Evolutionary conservation across 2,329 filamentous ascomycete genomes (phyloP).

Genomic region (Neonectria magnoliae): DNA sequence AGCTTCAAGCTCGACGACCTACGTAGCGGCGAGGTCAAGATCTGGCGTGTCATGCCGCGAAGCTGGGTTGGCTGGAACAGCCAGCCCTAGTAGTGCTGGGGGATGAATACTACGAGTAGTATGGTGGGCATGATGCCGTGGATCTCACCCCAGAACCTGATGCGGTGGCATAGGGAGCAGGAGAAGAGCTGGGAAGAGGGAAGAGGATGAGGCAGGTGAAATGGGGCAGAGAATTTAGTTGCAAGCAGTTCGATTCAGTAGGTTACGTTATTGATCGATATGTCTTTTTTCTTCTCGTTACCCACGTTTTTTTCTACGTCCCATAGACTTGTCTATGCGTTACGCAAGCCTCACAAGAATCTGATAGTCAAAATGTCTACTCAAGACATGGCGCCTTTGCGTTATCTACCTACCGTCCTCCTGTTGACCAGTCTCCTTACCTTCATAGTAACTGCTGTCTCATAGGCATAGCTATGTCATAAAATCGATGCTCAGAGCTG

Average conservation of each 20-base stretch:
- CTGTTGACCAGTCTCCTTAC: not conserved
- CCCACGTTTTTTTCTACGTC: conserved; percentile 5
- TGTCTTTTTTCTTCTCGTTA: conserved; percentile 27
- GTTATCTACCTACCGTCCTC: too few relatives aligned
- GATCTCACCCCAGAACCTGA: conserved; percentile 28
- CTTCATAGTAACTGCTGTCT: not conserved
- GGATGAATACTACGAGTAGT: conserved; percentile 31
- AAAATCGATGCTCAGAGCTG: not conserved
- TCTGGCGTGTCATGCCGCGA: conserved; percentile 94
- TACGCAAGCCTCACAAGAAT: not conserved
- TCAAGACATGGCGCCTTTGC: not conserved
- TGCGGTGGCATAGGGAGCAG: conserved; percentile 22
- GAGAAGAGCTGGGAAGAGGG: conserved; percentile 18
- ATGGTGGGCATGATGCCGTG: conserved; percentile 23
- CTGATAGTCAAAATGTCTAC: not conserved
- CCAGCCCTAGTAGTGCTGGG: conserved; percentile 59
- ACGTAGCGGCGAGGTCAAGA: conserved; percentile 92
- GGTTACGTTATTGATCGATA: conserved; percentile 44
- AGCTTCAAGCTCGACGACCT: conserved; percentile 94
- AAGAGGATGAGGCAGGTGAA: conserved; percentile 6
- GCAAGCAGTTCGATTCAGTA: conserved; percentile 45
- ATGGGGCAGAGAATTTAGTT: conserved; percentile 35
- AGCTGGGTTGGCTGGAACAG: conserved; percentile 92
- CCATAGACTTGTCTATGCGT: conserved; percentile 1
- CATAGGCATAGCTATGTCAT: not conserved